Evolutionary conservation across 2,329 filamentous ascomycete genomes (phyloP).

Genomic region (Phoma sp.): DNA sequence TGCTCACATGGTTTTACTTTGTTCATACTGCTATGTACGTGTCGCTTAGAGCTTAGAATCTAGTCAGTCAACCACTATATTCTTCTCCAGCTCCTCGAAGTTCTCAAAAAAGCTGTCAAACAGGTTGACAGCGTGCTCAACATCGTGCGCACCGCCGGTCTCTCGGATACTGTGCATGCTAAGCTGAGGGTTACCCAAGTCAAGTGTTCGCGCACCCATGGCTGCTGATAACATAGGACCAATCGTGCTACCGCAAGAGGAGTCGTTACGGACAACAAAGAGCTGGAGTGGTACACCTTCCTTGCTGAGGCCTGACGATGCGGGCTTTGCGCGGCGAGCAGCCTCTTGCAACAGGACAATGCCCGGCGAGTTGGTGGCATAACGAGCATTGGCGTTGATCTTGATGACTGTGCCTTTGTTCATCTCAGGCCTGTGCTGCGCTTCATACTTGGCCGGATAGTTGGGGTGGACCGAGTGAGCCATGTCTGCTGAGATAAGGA

Average conservation of each 20-base stretch:
- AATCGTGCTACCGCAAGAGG: constrained; percentile 92
- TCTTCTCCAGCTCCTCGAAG: constrained; percentile 82
- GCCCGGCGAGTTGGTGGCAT: constrained; percentile 94
- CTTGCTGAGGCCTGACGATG: constrained; percentile 55
- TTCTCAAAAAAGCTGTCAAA: constrained; percentile 88
- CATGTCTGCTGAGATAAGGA: constrained; percentile 97
- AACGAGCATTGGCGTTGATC: constrained; percentile 96
- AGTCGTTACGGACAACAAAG: constrained; percentile 96
- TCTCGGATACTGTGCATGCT: constrained; percentile 98
- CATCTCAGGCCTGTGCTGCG: constrained; percentile 89
- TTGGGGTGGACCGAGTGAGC: constrained; percentile 96
- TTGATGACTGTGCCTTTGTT: constrained; percentile 98
- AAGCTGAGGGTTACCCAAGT: constrained; percentile 91
- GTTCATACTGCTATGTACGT: constrained; percentile 18
- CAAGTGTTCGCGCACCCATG: constrained; percentile 85
- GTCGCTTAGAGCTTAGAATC: constrained; percentile 33
- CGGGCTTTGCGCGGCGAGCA: constrained; percentile 67
- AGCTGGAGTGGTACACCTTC: constrained; percentile 86
- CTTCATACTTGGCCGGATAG: constrained; percentile 90
- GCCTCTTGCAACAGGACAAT: constrained; percentile 92
- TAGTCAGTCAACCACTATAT: constrained; percentile 79
- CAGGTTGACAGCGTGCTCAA: constrained; percentile 82
- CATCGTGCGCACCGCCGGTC: constrained; percentile 86
- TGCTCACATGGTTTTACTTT: constrained; percentile 10
- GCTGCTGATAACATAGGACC: constrained; percentile 93